Conservation (phyloP, 495 filamentous ascomycete genomes). For the Pyrenopolyporus hunteri region DNA sequence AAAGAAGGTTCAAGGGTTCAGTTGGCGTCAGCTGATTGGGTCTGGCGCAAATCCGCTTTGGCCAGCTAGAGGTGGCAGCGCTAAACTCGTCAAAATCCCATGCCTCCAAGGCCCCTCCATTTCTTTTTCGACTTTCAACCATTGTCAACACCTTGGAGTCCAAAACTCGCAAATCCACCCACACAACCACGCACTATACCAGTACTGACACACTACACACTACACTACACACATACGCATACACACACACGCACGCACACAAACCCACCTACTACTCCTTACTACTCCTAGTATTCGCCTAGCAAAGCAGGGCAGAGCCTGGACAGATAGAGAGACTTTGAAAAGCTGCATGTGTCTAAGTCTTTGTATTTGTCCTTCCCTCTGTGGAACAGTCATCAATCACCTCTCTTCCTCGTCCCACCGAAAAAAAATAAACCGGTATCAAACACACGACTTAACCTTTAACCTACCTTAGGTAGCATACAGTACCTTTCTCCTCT, state of each 20-base stretch:
- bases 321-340: background rate
- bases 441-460: constrained; percentile 18
- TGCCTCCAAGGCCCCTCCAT: constrained; percentile 27
- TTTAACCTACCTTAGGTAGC: too few species aligned
- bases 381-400: constrained; percentile 10
- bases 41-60: constrained; percentile 1
- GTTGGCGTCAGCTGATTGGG: constrained; percentile 36
- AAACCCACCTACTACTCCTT: background rate
- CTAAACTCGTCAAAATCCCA: constrained; percentile 38
- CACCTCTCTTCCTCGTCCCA: background rate
- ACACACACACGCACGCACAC: background rate
- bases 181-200: too few species aligned
- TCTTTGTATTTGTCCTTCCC: constrained; percentile 4
- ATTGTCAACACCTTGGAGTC: constrained; percentile 14
- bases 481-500: too few species aligned
- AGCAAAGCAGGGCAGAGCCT: background rate
- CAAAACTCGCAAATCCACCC: constrained; percentile 9
- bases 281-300: constrained; percentile 7
- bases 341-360: background rate
- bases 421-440: constrained; percentile 1
- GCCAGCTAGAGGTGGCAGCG: constrained; percentile 29
- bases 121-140: constrained; percentile 22
- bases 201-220: too few species aligned
- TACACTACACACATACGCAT: too few species aligned
- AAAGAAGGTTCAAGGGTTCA: constrained; percentile 25